Evolutionary conservation across 441 rosid genomes (phyloP), one percentile per base, ranked within the genome.

Genomic region (Populus tomentosa): DNA sequence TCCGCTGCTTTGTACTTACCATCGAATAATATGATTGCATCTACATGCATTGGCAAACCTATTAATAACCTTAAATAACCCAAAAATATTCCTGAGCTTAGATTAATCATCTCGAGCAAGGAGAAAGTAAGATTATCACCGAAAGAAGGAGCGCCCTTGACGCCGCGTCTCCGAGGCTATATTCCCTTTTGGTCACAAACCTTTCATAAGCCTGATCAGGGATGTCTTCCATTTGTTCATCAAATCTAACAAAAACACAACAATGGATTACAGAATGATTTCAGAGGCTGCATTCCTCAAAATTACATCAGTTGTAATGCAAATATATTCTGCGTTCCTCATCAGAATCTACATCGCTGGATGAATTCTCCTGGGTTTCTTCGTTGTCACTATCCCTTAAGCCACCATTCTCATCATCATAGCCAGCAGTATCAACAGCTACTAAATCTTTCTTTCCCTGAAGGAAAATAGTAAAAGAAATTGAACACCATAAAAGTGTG

Each of bases 391-490:
- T 87, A 71, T 83, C 90, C 46, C 62, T 66, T 18, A 78, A 50
- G n/a, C 84, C 83, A 66, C 33, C 87, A 80, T 84, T 73, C 56
- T 86, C 85, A 69, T 82, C 89, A 75, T 84, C 90, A 78, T 80
- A 82, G 79, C 87, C 92, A 50, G 80, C 85, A 72, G 93, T 80
- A 87, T 90, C 91, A 76, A 94, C 90, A 73, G 94, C 97, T 74
- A 78, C 90, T 64, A 90, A 88, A 85, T 90, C 98, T 77, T 91
- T 92, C 82, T 92, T 94, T 14, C 95, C 99, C 98, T 92, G 84
- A 69, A 80, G 70, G 69, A 70, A 7, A 35, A 78, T 53, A 77
- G 16, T 72, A 62, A 35, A 77, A 77, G 11, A 56, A 32, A 21
- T 64, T 21, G 20, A 24, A 28, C 7, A 40, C 18, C 26, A 6